Base-by-base conservation (phyloP, 2,329 filamentous ascomycete species). In the Neurospora sp. region DNA sequence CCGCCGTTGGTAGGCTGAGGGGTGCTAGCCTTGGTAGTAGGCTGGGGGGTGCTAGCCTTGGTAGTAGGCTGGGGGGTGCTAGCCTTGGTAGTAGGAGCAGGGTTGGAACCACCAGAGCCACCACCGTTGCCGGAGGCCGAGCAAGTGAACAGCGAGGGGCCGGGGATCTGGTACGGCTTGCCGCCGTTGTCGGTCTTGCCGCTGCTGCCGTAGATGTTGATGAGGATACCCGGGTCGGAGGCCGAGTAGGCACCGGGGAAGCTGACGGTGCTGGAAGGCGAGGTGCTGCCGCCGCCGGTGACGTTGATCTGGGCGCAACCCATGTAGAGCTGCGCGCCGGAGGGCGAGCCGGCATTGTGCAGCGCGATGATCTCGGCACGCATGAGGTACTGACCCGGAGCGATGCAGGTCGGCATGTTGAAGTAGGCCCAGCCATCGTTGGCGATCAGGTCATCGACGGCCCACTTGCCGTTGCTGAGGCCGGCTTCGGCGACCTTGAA, bases 401-500 rank as follows among this genome's bases (percentile, higher is more conserved):
- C 79, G 8, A 82, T 72, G 73, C 79, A 80, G 28, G 75, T 69
- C 5, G 81, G 81, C 74, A 82, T 78, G 69, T 75, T 76, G 74
- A 82, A 81, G 73, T 80, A 78, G 74, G 82, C 79, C 75, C 81
- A 81, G 69, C 83, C 83, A 33, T 79, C 71, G 76, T 82, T 82
- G 62, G 77, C 72, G 73, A 85, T 84, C 79, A 85, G 80, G 72
- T 81, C 78, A 76, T 85, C 83, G 52, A 85, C 83, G 38, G 80
- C 83, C 83, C 83, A 85, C 69, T 79, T 78, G 36, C 80, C 79
- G 70, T 69, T 71, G 71, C 75, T 78, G 52, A 76, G 73, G 10
- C 81, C 80, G 69, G 82, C 79, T 74, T 84, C 81, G 72, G 80
- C 81, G 68, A 86, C 79, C 79, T 87, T 87, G 79, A 86, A 85